Evolutionary conservation across 306 rosid species (phyloP), one percentile per base, ranked within the genome.

Genomic region (Castanea mollissima): DNA sequence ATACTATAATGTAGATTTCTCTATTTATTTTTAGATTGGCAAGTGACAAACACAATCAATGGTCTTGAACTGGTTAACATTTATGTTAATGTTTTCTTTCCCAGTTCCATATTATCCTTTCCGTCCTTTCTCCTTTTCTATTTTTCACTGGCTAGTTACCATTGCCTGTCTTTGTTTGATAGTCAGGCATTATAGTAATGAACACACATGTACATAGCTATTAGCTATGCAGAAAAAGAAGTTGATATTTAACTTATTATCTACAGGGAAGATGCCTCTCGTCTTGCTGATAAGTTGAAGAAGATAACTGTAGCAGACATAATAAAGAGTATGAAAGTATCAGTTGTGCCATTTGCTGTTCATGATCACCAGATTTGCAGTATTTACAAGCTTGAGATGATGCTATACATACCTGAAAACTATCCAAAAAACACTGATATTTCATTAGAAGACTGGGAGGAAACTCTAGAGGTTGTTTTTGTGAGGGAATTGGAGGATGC

Each of bases 261-360:
- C 31, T 82, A 74, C 90, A 91, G 99, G 94, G 83, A 89, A 20
- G 86, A 89, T 77, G 96, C 97, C 27, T 79, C 83, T 65, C 49
- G 77, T 35, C 87, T 92, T 73, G 94, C 97, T 6, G 88, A 91
- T 78, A 91, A 89, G 75, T 79, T 95, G 79, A 95, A 90, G 90
- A 93, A 85, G 83, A 88, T 95, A 55, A 93, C 96, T 63, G 96
- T 93, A 73, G 99, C 99, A 68, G 98, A 90, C 85, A 79, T 91
- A 74, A 86, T 93, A 51, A 85, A 95, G 83, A 87, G 85, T 77
- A 86, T 93, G 90, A 79, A 89, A 80, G 92, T 88, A 44, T 87
- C 90, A 74, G 88, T 91, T n/a, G 83, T 85, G 63, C 95, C 95
- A 25, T 79, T 85, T 74, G 27, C 75, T 46, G 75, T 80, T 79